A percentile compares a stretch with the other conserved stretches of the same genome.
Conservation (phyloP, 306 rosid genomes). For the Phaseolus lunatus region DNA sequence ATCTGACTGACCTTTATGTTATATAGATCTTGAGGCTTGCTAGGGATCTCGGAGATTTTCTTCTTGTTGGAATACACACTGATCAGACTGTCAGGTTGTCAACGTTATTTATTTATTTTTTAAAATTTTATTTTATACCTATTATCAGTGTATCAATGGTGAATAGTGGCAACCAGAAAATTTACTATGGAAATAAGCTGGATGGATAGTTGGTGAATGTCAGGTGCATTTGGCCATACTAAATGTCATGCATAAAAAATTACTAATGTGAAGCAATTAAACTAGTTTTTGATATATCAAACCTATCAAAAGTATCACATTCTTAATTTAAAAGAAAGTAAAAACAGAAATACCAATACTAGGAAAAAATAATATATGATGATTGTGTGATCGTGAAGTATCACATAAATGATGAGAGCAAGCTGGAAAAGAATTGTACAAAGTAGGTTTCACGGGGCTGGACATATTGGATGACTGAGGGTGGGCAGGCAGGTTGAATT, state of each 20-base stretch:
- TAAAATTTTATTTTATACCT: neutral
- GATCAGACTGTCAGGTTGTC: constrained; percentile 88
- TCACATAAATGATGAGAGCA: too few species aligned
- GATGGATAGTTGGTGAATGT: constrained; percentile 18
- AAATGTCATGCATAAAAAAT: neutral
- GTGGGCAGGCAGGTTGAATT: neutral
- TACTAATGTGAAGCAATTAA: constrained; percentile 5
- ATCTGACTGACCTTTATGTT: constrained; percentile 32
- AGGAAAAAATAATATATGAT: neutral
- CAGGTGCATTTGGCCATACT: constrained; percentile 7
- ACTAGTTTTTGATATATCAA: constrained; percentile 19
- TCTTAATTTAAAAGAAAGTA: neutral
- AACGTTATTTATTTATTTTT: constrained; percentile 13
- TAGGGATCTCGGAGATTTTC: constrained; percentile 88
- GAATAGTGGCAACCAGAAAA: neutral
- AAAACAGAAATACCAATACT: neutral
- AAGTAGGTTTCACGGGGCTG: neutral
- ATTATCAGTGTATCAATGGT: neutral
- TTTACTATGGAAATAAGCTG: constrained; percentile 1
- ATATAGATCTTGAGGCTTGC: constrained; percentile 89
- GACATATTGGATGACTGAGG: too few species aligned
- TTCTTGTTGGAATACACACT: constrained; percentile 96
- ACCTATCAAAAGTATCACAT: neutral
- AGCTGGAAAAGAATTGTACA: neutral
- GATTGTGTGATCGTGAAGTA: neutral